Evolutionary conservation across 106 monocot genomes (phyloP), one percentile per base, ranked within the genome.

Genomic region (Dendrobium catenatum): DNA sequence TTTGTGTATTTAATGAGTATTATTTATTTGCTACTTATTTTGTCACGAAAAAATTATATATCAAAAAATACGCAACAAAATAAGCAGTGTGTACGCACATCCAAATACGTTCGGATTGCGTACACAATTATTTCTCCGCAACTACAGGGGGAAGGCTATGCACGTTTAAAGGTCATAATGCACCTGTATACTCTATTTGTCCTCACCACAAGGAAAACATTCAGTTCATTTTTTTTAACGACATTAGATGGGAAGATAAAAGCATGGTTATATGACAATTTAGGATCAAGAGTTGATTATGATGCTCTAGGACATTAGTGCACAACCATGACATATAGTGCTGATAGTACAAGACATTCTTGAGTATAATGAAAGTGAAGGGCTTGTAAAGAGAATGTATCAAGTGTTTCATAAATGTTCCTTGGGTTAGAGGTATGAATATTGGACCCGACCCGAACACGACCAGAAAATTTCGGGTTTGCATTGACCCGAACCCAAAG

Each of bases 311-410:
- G 96, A 6, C 86, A 87, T 48, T 93, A 91, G 87, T 91, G 91
- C 73, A 91, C 93, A 33, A 93, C 90, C 24, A 91, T 96, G 96
- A 88, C 93, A 46, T 96, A 93, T 80, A 96, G 96, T 83, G 88
- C 93, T 40, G 96, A 96, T 89, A 93, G 91, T 61, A 68, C 90
- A 46, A 93, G 93, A 79, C 79, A 87, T 91, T 82, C 88, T 91
- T 10, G 91, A 91, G 44, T 91, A 88, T 88, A 91, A 91, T 81
- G 91, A 88, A 79, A 87, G 85, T 83, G 91, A 91, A 82, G 91
- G 91, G n/a, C 81, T 87, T 41, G 85, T 91, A 9, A 91, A 87
- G 77, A 85, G 87, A 73, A 89, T 83, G 16, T 91, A 91, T 72
- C 81, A 79, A 79, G 91, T 89, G 27, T 91, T 91, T 68, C 83